Percentiles rank a stretch among this genome's conserved stretches.
These are phyloP conservation scores for Neofusicoccum kwambonambiense DNA, from an alignment of 2,329 filamentous ascomycete species.

Conservation along the genomic window DNA sequence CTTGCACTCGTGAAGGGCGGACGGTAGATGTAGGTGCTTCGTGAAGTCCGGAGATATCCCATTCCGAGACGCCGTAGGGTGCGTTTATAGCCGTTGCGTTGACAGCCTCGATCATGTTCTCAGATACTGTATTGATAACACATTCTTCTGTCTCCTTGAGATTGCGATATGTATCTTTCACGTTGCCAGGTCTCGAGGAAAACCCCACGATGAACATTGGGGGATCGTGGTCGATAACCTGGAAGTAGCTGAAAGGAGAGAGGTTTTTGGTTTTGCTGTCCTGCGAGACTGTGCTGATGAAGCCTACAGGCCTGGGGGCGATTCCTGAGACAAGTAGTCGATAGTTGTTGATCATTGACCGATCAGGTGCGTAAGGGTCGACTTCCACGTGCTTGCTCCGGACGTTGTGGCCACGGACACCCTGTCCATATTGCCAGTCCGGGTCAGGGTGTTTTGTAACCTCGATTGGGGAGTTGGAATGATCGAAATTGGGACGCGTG, in stretches of 20 bases:
- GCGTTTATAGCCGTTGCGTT: conserved; percentile 73
- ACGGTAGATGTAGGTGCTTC: conserved; percentile 64
- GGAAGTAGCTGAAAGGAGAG: conserved; percentile 30
- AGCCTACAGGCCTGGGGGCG: conserved; percentile 23
- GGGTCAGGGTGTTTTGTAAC: conserved; percentile 22
- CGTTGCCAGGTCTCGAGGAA: conserved; percentile 16
- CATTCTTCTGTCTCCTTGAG: conserved; percentile 27
- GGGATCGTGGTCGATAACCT: conserved; percentile 27
- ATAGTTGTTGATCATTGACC: conserved; percentile 24
- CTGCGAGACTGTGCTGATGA: conserved; percentile 21
- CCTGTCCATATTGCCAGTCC: conserved; percentile 21
- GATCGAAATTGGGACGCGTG: conserved; percentile 19
- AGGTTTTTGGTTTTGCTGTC: conserved; percentile 25
- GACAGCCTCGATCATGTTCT: conserved; percentile 78
- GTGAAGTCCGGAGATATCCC: conserved; percentile 71
- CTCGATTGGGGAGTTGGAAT: conserved; percentile 15
- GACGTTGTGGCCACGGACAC: background rate
- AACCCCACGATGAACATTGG: conserved; percentile 26
- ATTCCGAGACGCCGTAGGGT: conserved; percentile 72
- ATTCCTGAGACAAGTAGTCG: conserved; percentile 22
- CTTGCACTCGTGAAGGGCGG: conserved; percentile 66
- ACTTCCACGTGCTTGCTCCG: conserved; percentile 19
- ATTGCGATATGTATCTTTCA: conserved; percentile 27
- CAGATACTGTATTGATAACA: conserved; percentile 74
- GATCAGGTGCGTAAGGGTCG: conserved; percentile 22